Evolutionary conservation across 805 yeast species (phyloP), one percentile per base, ranked within the genome.

Genomic region (Debaryomyces hansenii): DNA sequence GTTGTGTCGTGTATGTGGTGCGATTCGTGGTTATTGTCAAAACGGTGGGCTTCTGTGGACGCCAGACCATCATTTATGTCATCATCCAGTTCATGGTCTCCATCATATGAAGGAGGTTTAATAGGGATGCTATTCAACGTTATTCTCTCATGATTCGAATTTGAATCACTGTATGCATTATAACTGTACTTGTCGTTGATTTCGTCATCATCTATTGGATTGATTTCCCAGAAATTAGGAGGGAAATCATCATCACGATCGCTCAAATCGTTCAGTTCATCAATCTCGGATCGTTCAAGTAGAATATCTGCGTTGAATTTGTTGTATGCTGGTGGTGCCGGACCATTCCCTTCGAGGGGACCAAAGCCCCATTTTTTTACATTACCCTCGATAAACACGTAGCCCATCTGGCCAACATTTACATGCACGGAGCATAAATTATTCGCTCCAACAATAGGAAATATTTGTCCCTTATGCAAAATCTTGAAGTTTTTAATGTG

Each of bases 311-410:
- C 83, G 38, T 80, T 82, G 57, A 84, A 90, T 47, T 84, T 81
- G 41, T 88, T 87, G 66, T 92, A 92, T 8, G 94, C 85, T 1
- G 99, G 99, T 2, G 98, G 96, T 4, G 98, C 96, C 3, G 95
- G 85, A 48, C 90, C 85, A 41, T 77, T 79, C 1, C 98, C 99
- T 54, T 85, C 87, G 34, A 85, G 75, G 2, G 94, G 92, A n/a
- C 96, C 96, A 57, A 86, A 85, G 5, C 96, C 96, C 97, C 97
- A 90, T 62, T 87, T 90, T 62, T 90, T 90, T 33, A 91, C 96
- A 60, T 90, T 90, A 1, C 89, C 97, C 61, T 91, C 97, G 41
- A 91, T 88, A 60, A 79, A 90, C 2, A 91, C 97, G 67, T 80
- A 90, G 2, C 97, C 97, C 47, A 83, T 75, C 56, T 88, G 92